Evolutionary conservation across 371 early-diverging fungal genomes (phyloP).

Genomic region (Zychaea mexicana): DNA sequence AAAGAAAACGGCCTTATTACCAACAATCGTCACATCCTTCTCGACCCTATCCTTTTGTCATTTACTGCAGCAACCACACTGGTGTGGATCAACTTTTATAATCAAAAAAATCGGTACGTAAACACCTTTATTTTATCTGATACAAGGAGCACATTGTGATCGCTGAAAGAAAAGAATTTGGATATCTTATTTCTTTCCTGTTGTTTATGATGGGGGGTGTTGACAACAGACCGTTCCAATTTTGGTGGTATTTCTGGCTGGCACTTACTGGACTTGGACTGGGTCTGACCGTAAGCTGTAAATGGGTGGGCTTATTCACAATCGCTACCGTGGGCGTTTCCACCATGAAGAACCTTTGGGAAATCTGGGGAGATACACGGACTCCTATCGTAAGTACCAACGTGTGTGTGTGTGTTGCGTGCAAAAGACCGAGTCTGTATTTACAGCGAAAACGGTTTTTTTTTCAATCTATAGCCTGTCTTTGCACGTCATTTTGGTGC

Average conservation of each 20-base stretch:
- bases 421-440: no score
- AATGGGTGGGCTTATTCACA: constrained; percentile 94
- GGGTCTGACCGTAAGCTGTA: constrained; percentile 74
- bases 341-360: constrained; percentile 89
- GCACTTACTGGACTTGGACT: constrained; percentile 70
- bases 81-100: constrained; percentile 84
- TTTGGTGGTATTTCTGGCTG: constrained; percentile 80
- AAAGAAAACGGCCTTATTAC: constrained; percentile 72
- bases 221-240: constrained; percentile 58
- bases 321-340: constrained; percentile 86
- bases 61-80: constrained; percentile 76
- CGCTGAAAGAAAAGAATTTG: background rate
- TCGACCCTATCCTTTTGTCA: constrained; percentile 88
- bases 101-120: constrained; percentile 59
- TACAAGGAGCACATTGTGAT: background rate
- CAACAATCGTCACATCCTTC: constrained; percentile 86
- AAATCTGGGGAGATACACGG: constrained; percentile 79
- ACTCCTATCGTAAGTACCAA: constrained; percentile 53
- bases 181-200: no score
- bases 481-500: constrained; percentile 77
- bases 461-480: constrained; percentile 35
- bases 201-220: no score
- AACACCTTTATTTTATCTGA: no score
- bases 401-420: no score
- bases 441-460: background rate